Evolutionary conservation across 768 basidiomycete genomes (phyloP).

Genomic region (Tephrocybe sp.): DNA sequence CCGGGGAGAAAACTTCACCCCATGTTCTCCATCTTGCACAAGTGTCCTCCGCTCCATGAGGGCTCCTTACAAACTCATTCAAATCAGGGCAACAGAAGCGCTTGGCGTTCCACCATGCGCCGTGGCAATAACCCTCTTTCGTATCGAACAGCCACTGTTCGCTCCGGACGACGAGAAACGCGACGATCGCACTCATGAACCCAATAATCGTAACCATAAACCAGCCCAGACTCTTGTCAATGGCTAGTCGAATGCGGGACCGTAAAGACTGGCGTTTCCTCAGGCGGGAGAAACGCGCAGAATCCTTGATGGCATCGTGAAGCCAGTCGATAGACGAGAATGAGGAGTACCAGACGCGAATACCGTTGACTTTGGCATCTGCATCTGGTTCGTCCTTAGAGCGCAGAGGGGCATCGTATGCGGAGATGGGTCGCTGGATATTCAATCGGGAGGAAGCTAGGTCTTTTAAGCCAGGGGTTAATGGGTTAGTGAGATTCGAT

Average conservation of each 20-base stretch:
- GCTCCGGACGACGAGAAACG: constrained; percentile 81
- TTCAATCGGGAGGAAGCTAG: constrained; percentile 41
- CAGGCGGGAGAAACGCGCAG: constrained; percentile 73
- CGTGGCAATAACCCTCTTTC: constrained; percentile 86
- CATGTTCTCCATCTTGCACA: constrained; percentile 80
- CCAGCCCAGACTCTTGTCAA: constrained; percentile 87
- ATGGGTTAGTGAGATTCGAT: constrained; percentile 38
- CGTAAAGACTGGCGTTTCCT: constrained; percentile 69
- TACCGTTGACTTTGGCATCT: constrained; percentile 77
- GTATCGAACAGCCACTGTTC: constrained; percentile 91
- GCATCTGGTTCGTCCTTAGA: constrained; percentile 41
- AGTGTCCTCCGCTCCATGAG: constrained; percentile 24
- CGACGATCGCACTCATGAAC: constrained; percentile 79
- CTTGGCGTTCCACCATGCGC: constrained; percentile 70
- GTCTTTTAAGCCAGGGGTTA: constrained; percentile 38
- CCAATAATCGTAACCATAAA: constrained; percentile 88
- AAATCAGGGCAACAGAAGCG: constrained; percentile 76
- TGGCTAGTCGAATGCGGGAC: constrained; percentile 56
- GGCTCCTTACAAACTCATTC: constrained; percentile 18
- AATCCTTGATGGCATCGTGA: constrained; percentile 95
- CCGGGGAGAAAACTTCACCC: constrained; percentile 52
- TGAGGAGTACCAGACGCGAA: constrained; percentile 88
- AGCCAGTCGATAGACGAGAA: constrained; percentile 95
- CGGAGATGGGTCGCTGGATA: constrained; percentile 64
- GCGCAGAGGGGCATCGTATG: constrained; percentile 61